These are phyloP conservation scores for Termitomyces sp. DNA, from an alignment of 768 basidiomycete species.

Conservation along the genomic window DNA sequence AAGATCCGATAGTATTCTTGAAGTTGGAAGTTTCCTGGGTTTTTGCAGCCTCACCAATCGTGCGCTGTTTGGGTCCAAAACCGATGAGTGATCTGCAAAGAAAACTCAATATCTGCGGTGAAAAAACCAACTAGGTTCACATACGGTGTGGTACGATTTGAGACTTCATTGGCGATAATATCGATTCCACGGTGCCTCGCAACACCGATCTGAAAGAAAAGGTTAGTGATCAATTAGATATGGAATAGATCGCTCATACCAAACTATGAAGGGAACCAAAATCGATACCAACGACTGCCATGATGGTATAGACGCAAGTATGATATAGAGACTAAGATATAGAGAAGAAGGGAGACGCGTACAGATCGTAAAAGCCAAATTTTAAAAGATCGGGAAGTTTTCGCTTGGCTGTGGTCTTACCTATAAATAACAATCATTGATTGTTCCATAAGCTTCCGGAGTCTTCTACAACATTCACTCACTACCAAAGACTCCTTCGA, in stretches of 20 bases:
- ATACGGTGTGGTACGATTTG: conserved; percentile 94
- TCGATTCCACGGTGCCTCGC: conserved; percentile 96
- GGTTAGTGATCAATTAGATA: conserved; percentile 4
- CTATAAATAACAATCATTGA: conserved; percentile 16
- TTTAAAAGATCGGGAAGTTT: conserved; percentile 16
- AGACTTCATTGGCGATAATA: conserved; percentile 97
- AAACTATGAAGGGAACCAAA: conserved; percentile 88
- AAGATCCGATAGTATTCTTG: conserved; percentile 90
- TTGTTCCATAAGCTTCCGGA: conserved; percentile 19
- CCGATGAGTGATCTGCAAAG: conserved; percentile 79
- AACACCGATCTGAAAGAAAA: conserved; percentile 73
- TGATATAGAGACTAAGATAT: conserved; percentile 10
- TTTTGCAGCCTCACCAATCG: conserved; percentile 94
- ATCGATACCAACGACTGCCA: conserved; percentile 96
- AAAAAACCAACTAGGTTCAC: conserved; percentile 23
- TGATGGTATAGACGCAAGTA: conserved; percentile 27
- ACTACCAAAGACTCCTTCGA: neutral
- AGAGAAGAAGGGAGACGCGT: conserved; percentile 5
- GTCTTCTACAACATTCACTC: conserved; percentile 16
- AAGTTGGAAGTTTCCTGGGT: conserved; percentile 98
- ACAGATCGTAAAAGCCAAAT: conserved; percentile 11
- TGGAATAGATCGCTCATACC: conserved; percentile 33
- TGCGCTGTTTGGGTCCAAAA: conserved; percentile 86
- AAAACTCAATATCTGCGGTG: neutral
- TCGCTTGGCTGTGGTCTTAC: conserved; percentile 16